Base-by-base conservation (phyloP, 73 alveolate genomes). In the Uronychia setigera region DNA sequence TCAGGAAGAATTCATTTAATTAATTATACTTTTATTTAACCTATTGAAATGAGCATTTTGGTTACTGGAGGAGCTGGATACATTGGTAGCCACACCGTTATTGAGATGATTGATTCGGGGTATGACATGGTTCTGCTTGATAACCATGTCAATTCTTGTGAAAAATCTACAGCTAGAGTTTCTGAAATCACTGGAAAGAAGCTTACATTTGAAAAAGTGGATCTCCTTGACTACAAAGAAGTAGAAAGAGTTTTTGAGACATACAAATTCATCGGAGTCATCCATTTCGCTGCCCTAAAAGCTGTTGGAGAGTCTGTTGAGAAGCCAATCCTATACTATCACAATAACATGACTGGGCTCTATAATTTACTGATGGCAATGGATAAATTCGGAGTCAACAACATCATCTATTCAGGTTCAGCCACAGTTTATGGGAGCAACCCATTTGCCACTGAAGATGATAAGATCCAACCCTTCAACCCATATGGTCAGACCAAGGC, bases 31-130 rank as follows among this genome's bases (percentile, higher is more conserved):
- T 25, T 19, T 11, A 25, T 80, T 87, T 32, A 26, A 30, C 29
- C 59, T 28, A 19, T 33, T 32, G 84, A 84, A 80, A 87, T 91
- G 93, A 89, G 79, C 19, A 91, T 94, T 28, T 92, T 98, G n/a
- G 97, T 98, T 31, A 98, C 99, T n/a, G 99, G 99, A 74, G 99
- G 99, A 0, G 85, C 95, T 31, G 99, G 99, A 79, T 98, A 94
- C 83, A 98, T 98, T 35, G 99, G 99, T 85, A 85, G 97, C 57
- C 99, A 96, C 80, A 97, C 99, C 33, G 97, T 95, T 74, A 94
- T 97, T 0, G 99, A 98, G 85, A 91, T 98, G 25, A 76, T 90
- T 59, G 91, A 94, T 35, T 46, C 78, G 19, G 95, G 92, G 74
- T 58, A 83, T 31, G 85, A 84, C 75, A 84, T 98, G 59, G 95